phyloP scores from a whole-genome alignment of 2,329 filamentous ascomycete species.

The Penicillium olsonii region DNA sequence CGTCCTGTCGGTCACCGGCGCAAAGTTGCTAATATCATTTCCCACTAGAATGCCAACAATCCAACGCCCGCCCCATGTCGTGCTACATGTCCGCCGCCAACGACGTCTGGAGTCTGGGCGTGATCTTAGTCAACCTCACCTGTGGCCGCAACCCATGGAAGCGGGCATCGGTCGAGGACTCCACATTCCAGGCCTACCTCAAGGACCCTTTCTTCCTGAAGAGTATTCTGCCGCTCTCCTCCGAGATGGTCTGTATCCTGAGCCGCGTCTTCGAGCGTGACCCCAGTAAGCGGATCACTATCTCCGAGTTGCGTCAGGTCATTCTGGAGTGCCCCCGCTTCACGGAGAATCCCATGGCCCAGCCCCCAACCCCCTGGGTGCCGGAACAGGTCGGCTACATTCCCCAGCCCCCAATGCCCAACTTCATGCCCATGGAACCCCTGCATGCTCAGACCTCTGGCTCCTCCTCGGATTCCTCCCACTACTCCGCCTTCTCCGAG shows the following conservation, averaged over 20 bases:
- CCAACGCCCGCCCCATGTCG: slow-evolving; percentile 66
- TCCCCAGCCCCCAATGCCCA: slow-evolving; percentile 37
- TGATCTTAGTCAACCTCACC: slow-evolving; percentile 95
- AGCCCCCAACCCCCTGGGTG: slow-evolving; percentile 33
- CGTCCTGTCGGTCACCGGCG: too few relatives aligned
- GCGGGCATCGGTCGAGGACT: slow-evolving; percentile 88
- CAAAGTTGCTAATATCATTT: too few relatives aligned
- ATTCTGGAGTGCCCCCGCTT: slow-evolving; percentile 77
- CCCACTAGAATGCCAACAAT: slow-evolving; percentile 89
- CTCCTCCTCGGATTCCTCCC: slow-evolving; percentile 37
- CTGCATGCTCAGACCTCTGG: slow-evolving; percentile 39
- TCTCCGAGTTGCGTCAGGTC: slow-evolving; percentile 74
- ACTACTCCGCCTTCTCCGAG: slow-evolving; percentile 41
- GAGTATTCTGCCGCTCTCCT: slow-evolving; percentile 86
- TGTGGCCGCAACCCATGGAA: slow-evolving; percentile 99
- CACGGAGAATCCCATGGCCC: slow-evolving; percentile 50
- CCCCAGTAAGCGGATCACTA: slow-evolving; percentile 77
- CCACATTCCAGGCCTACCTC: slow-evolving; percentile 88
- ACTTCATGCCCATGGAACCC: slow-evolving; percentile 35
- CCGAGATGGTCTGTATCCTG: slow-evolving; percentile 86
- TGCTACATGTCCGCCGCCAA: slow-evolving; percentile 92
- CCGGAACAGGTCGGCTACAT: slow-evolving; percentile 40
- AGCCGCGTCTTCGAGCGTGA: slow-evolving; percentile 84
- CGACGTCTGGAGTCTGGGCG: slow-evolving; percentile 97
- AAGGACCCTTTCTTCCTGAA: slow-evolving; percentile 84